Base-by-base conservation (phyloP, 352 stramenopile species). In the Pythium scleroteichum region DNA sequence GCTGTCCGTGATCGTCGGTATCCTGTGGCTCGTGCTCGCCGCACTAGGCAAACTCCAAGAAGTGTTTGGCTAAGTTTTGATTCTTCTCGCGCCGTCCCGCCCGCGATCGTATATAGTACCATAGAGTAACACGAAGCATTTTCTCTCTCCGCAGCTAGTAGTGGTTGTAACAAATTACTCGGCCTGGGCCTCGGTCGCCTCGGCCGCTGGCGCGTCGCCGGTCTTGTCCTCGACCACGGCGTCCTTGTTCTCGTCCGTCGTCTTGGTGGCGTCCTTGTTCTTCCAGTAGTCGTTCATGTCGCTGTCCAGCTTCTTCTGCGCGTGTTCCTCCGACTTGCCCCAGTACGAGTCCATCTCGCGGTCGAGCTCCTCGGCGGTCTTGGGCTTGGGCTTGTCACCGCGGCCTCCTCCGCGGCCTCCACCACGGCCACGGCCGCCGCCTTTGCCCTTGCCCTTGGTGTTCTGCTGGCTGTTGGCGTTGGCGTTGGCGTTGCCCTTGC, bases 211-310 rank as follows among this genome's bases (percentile, higher is more conserved):
- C 24, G 46, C 61, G 22, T 71, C 63, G 16, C 48, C 70, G 13
- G 44, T 60, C 26, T 58, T 32, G 16, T 74, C 57, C 12, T 76
- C 66, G 24, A 47, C 51, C 14, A 65, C 52, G 23, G 64, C 63
- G 41, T 41, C 29, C 19, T 52, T 67, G 24, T 59, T 57, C 29
- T 60, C 51, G 10, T 47, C 58, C 3, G 47, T n/a, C n/a, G n/a
- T 29, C 42, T 53, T 51, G n/a, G 45, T 32, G 4, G 77, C 72
- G 42, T 80, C 76, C 73, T 94, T 94, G 39, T 62, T 81, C 81
- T 94, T 94, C 85, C 85, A 94, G 75, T 94, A 94, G 63, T 92
- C 76, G 65, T 94, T 82, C 85, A 94, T 90, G 69, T 94, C 85
- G 40, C 50, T 73, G 60, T 94, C 85, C 26, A 94, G 62, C 68